Evolutionary conservation across 371 early-diverging fungal species (phyloP).

Genomic region (Basidiobolus meristosporus): DNA sequence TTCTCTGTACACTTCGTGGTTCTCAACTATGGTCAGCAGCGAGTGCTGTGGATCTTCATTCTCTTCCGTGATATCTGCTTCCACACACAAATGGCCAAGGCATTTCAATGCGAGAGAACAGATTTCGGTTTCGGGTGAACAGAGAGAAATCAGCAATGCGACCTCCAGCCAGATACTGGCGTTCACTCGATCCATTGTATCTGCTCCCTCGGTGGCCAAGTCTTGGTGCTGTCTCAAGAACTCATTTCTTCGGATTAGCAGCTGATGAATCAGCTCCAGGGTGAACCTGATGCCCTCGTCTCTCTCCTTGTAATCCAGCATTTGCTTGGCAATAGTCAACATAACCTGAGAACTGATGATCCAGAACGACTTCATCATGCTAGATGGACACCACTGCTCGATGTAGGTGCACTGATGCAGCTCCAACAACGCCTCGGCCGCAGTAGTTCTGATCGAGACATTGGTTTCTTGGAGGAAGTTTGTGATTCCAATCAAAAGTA

Average conservation of each 20-base stretch:
- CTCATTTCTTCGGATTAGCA: constrained; percentile 37
- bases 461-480: constrained; percentile 37
- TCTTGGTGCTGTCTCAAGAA: constrained; percentile 26
- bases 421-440: constrained; percentile 45
- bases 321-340: constrained; percentile 20
- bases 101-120: constrained; percentile 36
- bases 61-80: constrained; percentile 28
- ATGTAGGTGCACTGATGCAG: constrained; percentile 36
- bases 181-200: constrained; percentile 38
- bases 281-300: constrained; percentile 29
- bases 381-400: constrained; percentile 34
- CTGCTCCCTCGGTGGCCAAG: constrained; percentile 22
- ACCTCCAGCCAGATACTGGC: constrained; percentile 59
- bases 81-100: constrained; percentile 37
- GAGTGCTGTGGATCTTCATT: constrained; percentile 28
- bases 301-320: constrained; percentile 23
- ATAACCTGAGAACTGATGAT: constrained; percentile 35
- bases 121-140: constrained; percentile 55
- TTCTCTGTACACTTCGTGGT: constrained; percentile 48
- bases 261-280: constrained; percentile 28
- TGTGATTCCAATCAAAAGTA: constrained; percentile 41
- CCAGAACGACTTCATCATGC: constrained; percentile 46
- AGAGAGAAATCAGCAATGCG: constrained; percentile 50
- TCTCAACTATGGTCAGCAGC: constrained; percentile 43
- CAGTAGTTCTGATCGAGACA: constrained; percentile 37